Evolutionary conservation across 2,329 filamentous ascomycete genomes (phyloP).

Genomic region (Alternaria gansuensis): DNA sequence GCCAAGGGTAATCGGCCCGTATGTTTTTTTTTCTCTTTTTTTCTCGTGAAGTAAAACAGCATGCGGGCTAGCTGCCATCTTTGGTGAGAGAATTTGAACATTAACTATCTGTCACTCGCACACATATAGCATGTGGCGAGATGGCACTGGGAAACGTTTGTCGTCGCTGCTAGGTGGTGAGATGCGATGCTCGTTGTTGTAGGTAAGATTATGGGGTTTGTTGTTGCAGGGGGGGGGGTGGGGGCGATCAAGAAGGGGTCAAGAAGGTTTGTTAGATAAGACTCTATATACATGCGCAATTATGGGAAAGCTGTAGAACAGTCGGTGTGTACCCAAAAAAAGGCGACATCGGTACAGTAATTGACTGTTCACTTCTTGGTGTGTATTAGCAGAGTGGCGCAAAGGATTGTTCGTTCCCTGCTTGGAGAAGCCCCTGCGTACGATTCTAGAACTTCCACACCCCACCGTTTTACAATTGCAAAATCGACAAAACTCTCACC

Average conservation of each 20-base stretch:
- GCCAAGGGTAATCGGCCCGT: background rate
- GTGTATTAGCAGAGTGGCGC: background rate
- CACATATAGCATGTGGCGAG: background rate
- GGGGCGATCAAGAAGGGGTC: no score
- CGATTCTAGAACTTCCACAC: background rate
- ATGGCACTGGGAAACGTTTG: background rate
- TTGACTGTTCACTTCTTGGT: background rate
- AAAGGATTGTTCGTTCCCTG: background rate
- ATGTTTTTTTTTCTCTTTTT: background rate
- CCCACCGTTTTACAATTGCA: background rate
- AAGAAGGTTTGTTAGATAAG: no score
- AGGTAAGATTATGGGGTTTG: background rate
- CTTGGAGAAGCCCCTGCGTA: background rate
- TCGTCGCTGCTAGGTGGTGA: background rate
- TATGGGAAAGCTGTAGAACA: background rate
- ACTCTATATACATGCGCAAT: background rate
- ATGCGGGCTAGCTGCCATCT: background rate
- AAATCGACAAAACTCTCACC: background rate
- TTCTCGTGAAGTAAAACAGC: background rate
- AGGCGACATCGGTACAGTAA: background rate
- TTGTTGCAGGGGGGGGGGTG: no score
- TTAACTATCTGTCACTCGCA: background rate
- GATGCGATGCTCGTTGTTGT: background rate
- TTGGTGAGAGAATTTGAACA: background rate
- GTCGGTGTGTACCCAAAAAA: background rate